Evolutionary conservation across 495 filamentous ascomycete genomes (phyloP).

Genomic region (Friedmanniomyces endolithicus): DNA sequence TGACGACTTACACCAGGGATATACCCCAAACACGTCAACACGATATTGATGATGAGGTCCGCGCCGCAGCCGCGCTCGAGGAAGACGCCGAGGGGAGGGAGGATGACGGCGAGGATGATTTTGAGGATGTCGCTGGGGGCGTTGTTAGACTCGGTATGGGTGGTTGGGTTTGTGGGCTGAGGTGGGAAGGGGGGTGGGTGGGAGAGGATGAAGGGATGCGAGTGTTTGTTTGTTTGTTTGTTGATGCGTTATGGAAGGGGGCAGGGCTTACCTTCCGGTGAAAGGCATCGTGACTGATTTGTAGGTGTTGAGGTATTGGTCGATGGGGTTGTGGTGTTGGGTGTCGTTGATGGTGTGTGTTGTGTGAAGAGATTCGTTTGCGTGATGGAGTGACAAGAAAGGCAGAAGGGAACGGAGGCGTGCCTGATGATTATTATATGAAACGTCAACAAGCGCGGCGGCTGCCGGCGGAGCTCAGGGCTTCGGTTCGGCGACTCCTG

Average conservation of each 20-base stretch:
- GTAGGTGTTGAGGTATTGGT: not conserved
- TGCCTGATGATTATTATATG: too few relatives aligned
- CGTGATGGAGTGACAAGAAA: not conserved
- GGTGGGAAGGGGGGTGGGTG: not conserved
- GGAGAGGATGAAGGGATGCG: too few relatives aligned
- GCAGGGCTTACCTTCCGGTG: constrained; percentile 40
- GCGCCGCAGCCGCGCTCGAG: constrained; percentile 73
- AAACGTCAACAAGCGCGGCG: too few relatives aligned
- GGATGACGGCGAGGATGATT: constrained; percentile 76
- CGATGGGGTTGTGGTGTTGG: not conserved
- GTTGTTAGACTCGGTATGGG: not conserved
- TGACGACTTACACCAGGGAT: constrained; percentile 27
- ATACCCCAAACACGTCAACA: constrained; percentile 63
- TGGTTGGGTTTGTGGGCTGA: constrained; percentile 9
- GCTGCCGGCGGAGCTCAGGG: too few relatives aligned
- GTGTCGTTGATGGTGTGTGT: not conserved
- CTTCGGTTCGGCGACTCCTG: too few relatives aligned
- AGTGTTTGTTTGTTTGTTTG: too few relatives aligned
- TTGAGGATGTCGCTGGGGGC: constrained; percentile 73
- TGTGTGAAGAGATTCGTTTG: not conserved
- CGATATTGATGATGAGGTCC: constrained; percentile 78
- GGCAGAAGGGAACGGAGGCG: not conserved
- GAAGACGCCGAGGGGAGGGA: constrained; percentile 86
- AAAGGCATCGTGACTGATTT: constrained; percentile 38
- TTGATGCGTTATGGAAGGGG: not conserved